Conservation (phyloP, 192 early-diverging fungal species). For the Dissophora globulifera region DNA sequence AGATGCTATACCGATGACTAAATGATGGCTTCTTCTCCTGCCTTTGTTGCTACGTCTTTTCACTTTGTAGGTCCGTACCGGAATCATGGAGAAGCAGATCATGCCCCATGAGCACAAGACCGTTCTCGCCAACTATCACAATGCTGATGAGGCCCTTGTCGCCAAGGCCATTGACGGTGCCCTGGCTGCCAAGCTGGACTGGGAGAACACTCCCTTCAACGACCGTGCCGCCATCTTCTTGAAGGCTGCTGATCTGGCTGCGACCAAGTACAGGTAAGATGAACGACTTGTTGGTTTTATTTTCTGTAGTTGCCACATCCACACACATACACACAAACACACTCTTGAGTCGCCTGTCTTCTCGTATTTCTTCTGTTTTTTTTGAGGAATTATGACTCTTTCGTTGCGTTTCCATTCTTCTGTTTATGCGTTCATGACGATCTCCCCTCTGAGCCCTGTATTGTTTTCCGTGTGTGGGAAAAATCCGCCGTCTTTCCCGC, state of each 20-base stretch:
- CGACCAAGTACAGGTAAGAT: slow-evolving; percentile 88
- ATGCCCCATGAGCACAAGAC: slow-evolving; percentile 87
- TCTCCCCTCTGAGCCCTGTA: background rate
- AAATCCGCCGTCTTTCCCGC: slow-evolving; percentile 8
- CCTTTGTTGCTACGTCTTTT: too few relatives aligned
- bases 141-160: slow-evolving; percentile 77
- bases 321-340: too few relatives aligned
- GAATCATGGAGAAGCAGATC: slow-evolving; percentile 75
- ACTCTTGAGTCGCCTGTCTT: too few relatives aligned
- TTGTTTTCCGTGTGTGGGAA: slow-evolving; percentile 22
- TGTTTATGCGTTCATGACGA: slow-evolving; percentile 35
- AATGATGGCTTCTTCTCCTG: too few relatives aligned
- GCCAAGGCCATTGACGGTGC: slow-evolving; percentile 89
- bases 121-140: slow-evolving; percentile 85
- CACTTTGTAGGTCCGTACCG: slow-evolving; percentile 60
- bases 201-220: slow-evolving; percentile 94
- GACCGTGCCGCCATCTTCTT: slow-evolving; percentile 96
- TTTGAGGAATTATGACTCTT: slow-evolving; percentile 5
- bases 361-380: background rate
- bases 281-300: too few relatives aligned
- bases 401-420: slow-evolving; percentile 2
- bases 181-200: slow-evolving; percentile 82
- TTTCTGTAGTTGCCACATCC: too few relatives aligned
- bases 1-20: too few relatives aligned
- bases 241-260: slow-evolving; percentile 94